Evolutionary conservation across 2,329 filamentous ascomycete genomes (phyloP).

Genomic region (Apiospora aurea): DNA sequence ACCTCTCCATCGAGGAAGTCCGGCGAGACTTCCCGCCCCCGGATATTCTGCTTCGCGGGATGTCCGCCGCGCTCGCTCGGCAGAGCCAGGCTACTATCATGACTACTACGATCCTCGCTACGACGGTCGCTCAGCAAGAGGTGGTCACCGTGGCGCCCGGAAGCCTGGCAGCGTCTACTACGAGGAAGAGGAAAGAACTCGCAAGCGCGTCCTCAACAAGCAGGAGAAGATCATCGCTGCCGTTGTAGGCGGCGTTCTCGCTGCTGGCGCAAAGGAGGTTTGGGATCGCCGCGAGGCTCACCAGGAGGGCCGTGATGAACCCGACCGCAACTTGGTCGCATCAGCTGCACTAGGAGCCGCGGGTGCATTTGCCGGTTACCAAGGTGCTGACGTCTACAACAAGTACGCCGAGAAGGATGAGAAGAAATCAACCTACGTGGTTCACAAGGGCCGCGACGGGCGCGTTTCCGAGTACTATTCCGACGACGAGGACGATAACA

Average conservation of each 20-base stretch:
- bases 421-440: slow-evolving; percentile 59
- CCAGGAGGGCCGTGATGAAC: slow-evolving; percentile 53
- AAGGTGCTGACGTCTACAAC: slow-evolving; percentile 68
- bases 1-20: slow-evolving; percentile 80
- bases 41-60: slow-evolving; percentile 55
- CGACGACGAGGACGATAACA: slow-evolving; percentile 61
- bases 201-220: slow-evolving; percentile 62
- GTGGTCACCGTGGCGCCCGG: slow-evolving; percentile 56
- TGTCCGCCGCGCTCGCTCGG: slow-evolving; percentile 68
- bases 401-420: slow-evolving; percentile 64
- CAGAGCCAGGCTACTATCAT: slow-evolving; percentile 66
- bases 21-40: slow-evolving; percentile 84
- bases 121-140: slow-evolving; percentile 35
- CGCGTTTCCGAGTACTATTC: slow-evolving; percentile 62
- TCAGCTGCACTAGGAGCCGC: slow-evolving; percentile 69
- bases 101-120: slow-evolving; percentile 60
- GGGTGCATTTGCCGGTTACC: slow-evolving; percentile 69
- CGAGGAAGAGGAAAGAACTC: slow-evolving; percentile 64
- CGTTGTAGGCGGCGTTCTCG: slow-evolving; percentile 68
- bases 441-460: slow-evolving; percentile 62
- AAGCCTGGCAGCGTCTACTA: slow-evolving; percentile 57
- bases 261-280: slow-evolving; percentile 71
- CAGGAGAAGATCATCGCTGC: slow-evolving; percentile 72
- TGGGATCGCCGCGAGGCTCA: slow-evolving; percentile 68
- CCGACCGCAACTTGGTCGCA: slow-evolving; percentile 65